A percentile compares a stretch with the other conserved stretches of the same genome.
Conservation (phyloP, 148 eudicot genomes). For the Vaccinium darrowii region DNA sequence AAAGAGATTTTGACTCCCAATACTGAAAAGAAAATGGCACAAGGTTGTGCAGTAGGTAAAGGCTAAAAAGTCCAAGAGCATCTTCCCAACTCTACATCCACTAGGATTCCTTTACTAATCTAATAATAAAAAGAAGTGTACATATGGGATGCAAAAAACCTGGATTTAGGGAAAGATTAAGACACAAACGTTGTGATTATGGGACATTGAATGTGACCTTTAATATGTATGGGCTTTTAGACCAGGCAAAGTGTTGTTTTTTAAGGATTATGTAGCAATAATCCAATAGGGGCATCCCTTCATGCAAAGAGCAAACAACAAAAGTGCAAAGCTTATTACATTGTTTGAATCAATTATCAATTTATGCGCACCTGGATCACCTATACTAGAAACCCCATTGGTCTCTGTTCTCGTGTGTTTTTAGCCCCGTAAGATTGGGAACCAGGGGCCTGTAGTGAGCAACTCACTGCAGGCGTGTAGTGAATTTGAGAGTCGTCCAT, state of each 20-base stretch:
- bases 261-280: background rate
- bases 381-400: too few relatives aligned
- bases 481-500: too few relatives aligned
- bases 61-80: background rate
- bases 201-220: conserved; percentile 34
- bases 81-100: background rate
- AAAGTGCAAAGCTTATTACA: background rate
- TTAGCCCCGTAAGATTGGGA: too few relatives aligned
- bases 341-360: background rate
- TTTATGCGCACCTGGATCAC: too few relatives aligned
- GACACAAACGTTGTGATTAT: conserved; percentile 23
- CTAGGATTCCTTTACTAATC: background rate
- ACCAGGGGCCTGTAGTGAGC: too few relatives aligned
- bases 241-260: background rate
- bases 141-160: conserved; percentile 27
- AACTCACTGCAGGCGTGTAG: too few relatives aligned
- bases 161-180: conserved; percentile 35
- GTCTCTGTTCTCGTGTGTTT: too few relatives aligned
- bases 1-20: conserved; percentile 19
- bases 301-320: background rate
- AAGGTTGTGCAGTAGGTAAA: background rate
- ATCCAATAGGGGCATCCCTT: background rate
- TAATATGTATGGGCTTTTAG: conserved; percentile 21
- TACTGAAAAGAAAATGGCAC: background rate
- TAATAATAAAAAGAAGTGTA: conserved; percentile 10